These are phyloP conservation scores for Dissoconium aciculare DNA, from an alignment of 2,329 filamentous ascomycete species.

Conservation along the genomic window DNA sequence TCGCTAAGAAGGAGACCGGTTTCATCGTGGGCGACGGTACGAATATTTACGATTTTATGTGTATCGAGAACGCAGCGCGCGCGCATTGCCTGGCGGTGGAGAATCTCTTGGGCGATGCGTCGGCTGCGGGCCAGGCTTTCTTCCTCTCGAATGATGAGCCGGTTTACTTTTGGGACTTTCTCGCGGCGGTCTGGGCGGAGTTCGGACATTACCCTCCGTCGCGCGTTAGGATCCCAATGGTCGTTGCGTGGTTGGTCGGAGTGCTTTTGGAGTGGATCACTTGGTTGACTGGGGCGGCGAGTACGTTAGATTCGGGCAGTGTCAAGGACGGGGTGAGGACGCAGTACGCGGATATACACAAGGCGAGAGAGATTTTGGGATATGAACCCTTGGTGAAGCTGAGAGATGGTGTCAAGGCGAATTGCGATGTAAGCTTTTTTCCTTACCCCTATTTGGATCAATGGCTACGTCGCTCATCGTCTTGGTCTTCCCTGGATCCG, in stretches of 20 bases:
- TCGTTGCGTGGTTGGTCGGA: constrained; percentile 35
- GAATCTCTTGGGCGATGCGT: constrained; percentile 46
- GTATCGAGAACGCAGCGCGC: constrained; percentile 55
- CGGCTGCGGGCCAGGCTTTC: constrained; percentile 65
- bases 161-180: constrained; percentile 83
- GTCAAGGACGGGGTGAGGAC: constrained; percentile 40
- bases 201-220: constrained; percentile 40
- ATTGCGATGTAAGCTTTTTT: constrained; percentile 32
- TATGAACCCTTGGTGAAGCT: constrained; percentile 38
- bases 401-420: constrained; percentile 36
- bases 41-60: constrained; percentile 58
- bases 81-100: constrained; percentile 69
- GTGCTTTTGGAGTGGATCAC: constrained; percentile 32
- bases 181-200: constrained; percentile 57
- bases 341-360: constrained; percentile 39
- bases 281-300: constrained; percentile 32
- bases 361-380: constrained; percentile 37
- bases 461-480: no score
- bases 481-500: no score
- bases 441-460: no score
- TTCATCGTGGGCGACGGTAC: constrained; percentile 66
- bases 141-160: constrained; percentile 82
- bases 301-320: constrained; percentile 38
- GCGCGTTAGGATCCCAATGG: constrained; percentile 34
- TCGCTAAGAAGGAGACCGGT: constrained; percentile 51